A percentile compares a stretch with the other conserved stretches of the same genome.
Conservation (phyloP, 805 yeast genomes). For the Lipomyces starkeyi region DNA sequence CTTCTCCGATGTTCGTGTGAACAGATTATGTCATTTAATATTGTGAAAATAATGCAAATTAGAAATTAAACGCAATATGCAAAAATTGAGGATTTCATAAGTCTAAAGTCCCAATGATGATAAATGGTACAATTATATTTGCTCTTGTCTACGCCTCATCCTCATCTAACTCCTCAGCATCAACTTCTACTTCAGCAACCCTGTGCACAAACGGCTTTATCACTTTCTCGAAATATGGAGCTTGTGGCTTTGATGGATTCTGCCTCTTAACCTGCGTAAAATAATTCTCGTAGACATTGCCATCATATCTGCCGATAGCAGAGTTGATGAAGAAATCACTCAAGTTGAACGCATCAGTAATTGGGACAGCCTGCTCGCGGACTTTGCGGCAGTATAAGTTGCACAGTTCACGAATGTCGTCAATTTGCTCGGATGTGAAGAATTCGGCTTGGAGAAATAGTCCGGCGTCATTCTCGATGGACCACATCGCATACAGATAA, state of each 20-base stretch:
- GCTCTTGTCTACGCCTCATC: constrained; percentile 21
- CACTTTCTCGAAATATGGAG: constrained; percentile 58
- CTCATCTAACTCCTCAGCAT: constrained; percentile 30
- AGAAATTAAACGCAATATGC: not conserved
- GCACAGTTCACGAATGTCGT: constrained; percentile 52
- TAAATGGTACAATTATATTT: not conserved
- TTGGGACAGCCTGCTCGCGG: constrained; percentile 73
- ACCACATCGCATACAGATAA: constrained; percentile 65
- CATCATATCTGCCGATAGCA: constrained; percentile 79
- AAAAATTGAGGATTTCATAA: not conserved
- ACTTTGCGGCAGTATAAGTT: constrained; percentile 56
- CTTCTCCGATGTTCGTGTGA: no score
- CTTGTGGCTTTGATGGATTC: constrained; percentile 54
- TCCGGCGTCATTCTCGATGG: constrained; percentile 73
- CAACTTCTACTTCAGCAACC: constrained; percentile 39
- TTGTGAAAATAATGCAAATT: not conserved
- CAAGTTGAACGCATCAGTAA: constrained; percentile 83
- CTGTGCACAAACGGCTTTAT: constrained; percentile 48
- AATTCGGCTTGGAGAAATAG: constrained; percentile 70
- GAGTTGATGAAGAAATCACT: constrained; percentile 83
- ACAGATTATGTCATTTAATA: no score
- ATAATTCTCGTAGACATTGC: constrained; percentile 83
- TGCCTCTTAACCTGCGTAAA: constrained; percentile 65
- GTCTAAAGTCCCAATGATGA: not conserved
- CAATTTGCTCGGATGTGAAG: constrained; percentile 57